phyloP scores from a whole-genome alignment of 805 yeast genomes.

The Blastobotrys terrestris region DNA sequence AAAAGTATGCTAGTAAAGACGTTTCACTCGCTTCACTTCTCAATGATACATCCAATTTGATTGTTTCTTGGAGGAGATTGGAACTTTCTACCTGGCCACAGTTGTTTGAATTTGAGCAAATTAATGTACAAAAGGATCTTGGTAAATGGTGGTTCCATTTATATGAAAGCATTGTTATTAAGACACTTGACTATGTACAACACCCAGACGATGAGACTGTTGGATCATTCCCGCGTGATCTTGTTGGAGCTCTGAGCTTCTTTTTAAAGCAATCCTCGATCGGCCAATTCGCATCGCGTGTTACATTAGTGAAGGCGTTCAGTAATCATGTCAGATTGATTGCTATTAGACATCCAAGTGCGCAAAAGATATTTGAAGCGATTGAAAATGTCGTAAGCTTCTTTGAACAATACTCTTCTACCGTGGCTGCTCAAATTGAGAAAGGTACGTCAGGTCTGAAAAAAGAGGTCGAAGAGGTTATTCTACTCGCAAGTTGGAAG shows the following conservation, averaged over 20 bases:
- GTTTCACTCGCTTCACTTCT: conserved; percentile 56
- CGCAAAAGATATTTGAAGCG: conserved; percentile 32
- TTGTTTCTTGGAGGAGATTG: conserved; percentile 85
- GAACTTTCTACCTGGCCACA: conserved; percentile 84
- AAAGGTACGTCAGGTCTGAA: conserved; percentile 50
- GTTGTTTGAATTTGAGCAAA: conserved; percentile 58
- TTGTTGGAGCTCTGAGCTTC: conserved; percentile 58
- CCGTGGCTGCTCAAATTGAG: conserved; percentile 41
- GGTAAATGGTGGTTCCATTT: conserved; percentile 92
- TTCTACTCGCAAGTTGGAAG: conserved; percentile 91
- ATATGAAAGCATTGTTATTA: conserved; percentile 58
- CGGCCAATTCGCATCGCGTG: conserved; percentile 65
- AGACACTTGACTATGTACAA: conserved; percentile 26
- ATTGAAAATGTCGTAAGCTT: conserved; percentile 54
- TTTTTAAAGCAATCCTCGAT: conserved; percentile 68
- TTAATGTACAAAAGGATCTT: conserved; percentile 40
- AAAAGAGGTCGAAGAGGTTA: conserved; percentile 78
- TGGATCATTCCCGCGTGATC: conserved; percentile 21
- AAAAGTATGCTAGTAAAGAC: conserved; percentile 76
- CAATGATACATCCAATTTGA: conserved; percentile 54
- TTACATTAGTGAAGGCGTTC: conserved; percentile 61
- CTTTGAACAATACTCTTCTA: conserved; percentile 57
- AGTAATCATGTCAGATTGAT: conserved; percentile 40
- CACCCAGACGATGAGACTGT: conserved; percentile 33
- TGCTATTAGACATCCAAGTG: neutral